Base-by-base conservation (phyloP, 768 basidiomycete species). In the Russula brevipes region DNA sequence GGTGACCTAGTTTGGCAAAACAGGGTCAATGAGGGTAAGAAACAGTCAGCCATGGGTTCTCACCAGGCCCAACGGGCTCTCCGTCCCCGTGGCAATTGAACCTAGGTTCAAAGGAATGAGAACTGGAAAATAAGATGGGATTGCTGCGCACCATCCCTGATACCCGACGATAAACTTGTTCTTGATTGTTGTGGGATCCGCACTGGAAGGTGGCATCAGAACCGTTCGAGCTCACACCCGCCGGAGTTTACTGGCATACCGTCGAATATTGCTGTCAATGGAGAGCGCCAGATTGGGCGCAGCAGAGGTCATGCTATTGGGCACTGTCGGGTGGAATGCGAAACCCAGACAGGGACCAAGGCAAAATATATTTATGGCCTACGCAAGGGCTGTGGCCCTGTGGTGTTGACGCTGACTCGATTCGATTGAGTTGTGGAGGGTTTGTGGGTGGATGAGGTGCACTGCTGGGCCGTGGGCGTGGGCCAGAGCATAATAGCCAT, bases 141-240 rank as follows among this genome's bases (percentile, higher is more conserved):
- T 5, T 6, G 57, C 16, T 46, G n/a, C 67, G 3, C 54, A 89
- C 91, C 91, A 93, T 72, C 90, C 91, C 74, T 93, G 91, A 72
- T 93, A 93, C 41, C 91, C 91, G 0, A 92, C 88, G 36, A 94
- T 74, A 68, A 91, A 84, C 70, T 93, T 94, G 75, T 90, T 83
- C 60, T 90, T 88, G 52, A 94, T 90, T 10, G 89, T 90, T 5
- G 80, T 80, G 31, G 91, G 83, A 70, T 88, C 80, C 10, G 87
- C 86, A 66, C 88, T 80, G 70, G n/a, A 24, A 47, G n/a, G 46
- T 3, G n/a, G 30, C 8, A 10, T 49, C 30, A 33, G n/a, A 7
- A 19, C 49, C n/a, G 12, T 51, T 54, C 30, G 24, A 24, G n/a
- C 44, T 38, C 33, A 30, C 19, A 36, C n/a, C 17, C 12, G n/a